These are phyloP conservation scores for Xylaria multiplex DNA, from an alignment of 2,329 filamentous ascomycete genomes.

Conservation along the genomic window DNA sequence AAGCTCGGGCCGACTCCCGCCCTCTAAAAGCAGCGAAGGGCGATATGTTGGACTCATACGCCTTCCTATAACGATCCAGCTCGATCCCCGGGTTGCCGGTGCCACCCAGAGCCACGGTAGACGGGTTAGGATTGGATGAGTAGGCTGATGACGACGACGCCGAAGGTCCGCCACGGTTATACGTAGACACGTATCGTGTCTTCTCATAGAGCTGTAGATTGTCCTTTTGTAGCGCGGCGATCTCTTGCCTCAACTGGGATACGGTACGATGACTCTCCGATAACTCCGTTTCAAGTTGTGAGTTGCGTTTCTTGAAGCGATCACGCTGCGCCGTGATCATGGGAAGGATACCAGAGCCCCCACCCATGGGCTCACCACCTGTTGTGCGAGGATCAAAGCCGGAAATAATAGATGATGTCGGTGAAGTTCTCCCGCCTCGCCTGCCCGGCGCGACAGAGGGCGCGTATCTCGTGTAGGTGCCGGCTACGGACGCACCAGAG, in stretches of 20 bases:
- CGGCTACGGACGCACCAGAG: constrained; percentile 89
- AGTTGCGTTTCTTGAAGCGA: constrained; percentile 96
- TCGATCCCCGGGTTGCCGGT: constrained; percentile 69
- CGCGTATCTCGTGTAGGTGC: constrained; percentile 86
- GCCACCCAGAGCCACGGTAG: constrained; percentile 71
- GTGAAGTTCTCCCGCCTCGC: constrained; percentile 77
- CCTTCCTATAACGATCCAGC: constrained; percentile 86
- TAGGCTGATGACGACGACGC: constrained; percentile 72
- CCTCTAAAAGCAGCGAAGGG: constrained; percentile 96
- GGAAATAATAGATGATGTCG: constrained; percentile 97
- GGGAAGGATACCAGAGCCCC: constrained; percentile 88
- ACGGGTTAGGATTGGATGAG: constrained; percentile 77
- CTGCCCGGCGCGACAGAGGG: constrained; percentile 69
- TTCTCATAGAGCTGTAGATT: constrained; percentile 98
- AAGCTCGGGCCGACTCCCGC: constrained; percentile 89
- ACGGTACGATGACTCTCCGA: constrained; percentile 84
- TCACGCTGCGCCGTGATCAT: constrained; percentile 99
- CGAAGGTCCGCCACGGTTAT: constrained; percentile 76
- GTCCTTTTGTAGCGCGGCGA: constrained; percentile 92
- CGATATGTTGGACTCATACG: constrained; percentile 94
- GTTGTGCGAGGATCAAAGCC: constrained; percentile 81
- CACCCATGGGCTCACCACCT: constrained; percentile 71
- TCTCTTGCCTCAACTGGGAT: constrained; percentile 87
- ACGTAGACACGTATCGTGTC: constrained; percentile 94
- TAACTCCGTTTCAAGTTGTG: constrained; percentile 88